phyloP scores from a whole-genome alignment of 192 early-diverging fungal genomes.

The Oehlia diaphana region DNA sequence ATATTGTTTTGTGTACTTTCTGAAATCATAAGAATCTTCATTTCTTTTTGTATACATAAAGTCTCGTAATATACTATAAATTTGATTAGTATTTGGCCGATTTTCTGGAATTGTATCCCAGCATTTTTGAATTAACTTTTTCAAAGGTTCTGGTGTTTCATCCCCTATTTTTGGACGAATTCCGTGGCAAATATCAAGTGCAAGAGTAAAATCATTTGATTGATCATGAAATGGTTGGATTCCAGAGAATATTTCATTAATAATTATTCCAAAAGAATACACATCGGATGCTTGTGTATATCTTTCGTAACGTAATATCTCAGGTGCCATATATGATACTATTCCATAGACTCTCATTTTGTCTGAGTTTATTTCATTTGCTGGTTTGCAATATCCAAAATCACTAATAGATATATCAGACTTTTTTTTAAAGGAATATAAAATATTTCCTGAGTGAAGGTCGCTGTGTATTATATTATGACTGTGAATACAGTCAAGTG shows the following conservation, averaged over 20 bases:
- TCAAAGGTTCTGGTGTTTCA: background rate
- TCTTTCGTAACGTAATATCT: slow-evolving; percentile 29
- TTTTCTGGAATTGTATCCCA: background rate
- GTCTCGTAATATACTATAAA: background rate
- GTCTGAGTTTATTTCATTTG: too few species aligned
- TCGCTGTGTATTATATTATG: too few species aligned
- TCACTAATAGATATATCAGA: too few species aligned
- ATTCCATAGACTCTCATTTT: slow-evolving; percentile 21
- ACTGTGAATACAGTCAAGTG: too few species aligned
- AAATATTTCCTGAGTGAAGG: too few species aligned
- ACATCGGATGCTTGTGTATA: slow-evolving; percentile 40
- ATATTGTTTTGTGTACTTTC: too few species aligned
- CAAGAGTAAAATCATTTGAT: background rate
- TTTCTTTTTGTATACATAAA: background rate
- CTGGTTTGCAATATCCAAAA: too few species aligned
- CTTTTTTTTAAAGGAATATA: too few species aligned
- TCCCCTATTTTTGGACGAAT: background rate
- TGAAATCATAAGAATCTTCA: background rate
- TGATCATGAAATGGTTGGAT: slow-evolving; percentile 27
- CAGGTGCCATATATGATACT: slow-evolving; percentile 42
- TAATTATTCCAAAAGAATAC: slow-evolving; percentile 41
- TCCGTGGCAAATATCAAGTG: background rate
- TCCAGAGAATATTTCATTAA: slow-evolving; percentile 42
- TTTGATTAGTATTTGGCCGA: background rate
- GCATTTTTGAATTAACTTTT: background rate